Base-by-base conservation (phyloP, 108 stramenopile genomes). In the Skeletonema menzelii region DNA sequence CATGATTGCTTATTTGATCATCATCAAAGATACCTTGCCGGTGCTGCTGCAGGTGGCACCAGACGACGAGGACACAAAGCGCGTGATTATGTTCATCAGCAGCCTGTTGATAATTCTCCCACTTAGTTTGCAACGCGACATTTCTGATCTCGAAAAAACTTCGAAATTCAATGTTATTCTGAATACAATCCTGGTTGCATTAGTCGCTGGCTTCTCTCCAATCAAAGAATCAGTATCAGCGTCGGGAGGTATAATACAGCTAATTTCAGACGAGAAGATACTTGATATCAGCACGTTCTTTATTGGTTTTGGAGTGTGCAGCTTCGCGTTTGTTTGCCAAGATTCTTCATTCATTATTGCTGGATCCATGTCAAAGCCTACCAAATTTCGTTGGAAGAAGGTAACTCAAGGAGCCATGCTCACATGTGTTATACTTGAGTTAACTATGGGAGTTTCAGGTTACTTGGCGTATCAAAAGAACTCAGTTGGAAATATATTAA, bases 261-360 rank as follows among this genome's bases (percentile, higher is more conserved):
- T 84, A 35, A 30, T 81, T 10, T 72, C 62, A 70, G 55, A 47
- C 8, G 57, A 86, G 30, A 58, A 35, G 14, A 56, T 76, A 7
- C 57, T 89, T 38, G 75, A 80, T 35, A 11, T 59, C 12, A 79
- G 81, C 14, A 89, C 90, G 3, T 73, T 94, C 13, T 94, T 94
- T 83, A 87, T 90, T 24, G 93, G 93, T 0, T 56, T 94, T 65
- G 93, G 93, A 0, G 90, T 95, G 5, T 69, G 90, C 47, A 82
- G 82, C 32, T 95, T 95, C 84, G 94, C 94, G 11, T 95, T 91
- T 84, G 94, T 95, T 0, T 95, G 94, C 74, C 90, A 91, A 71
- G 87, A 90, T 56, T 90, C 88, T 8, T 86, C 91, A 14, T 95
- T 92, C 72, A 91, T 95, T 27, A 92, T 95, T 76, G 91, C 94